Base-by-base conservation (phyloP, 1,284 basidiomycete species). In the Pseudozyma pruni region DNA sequence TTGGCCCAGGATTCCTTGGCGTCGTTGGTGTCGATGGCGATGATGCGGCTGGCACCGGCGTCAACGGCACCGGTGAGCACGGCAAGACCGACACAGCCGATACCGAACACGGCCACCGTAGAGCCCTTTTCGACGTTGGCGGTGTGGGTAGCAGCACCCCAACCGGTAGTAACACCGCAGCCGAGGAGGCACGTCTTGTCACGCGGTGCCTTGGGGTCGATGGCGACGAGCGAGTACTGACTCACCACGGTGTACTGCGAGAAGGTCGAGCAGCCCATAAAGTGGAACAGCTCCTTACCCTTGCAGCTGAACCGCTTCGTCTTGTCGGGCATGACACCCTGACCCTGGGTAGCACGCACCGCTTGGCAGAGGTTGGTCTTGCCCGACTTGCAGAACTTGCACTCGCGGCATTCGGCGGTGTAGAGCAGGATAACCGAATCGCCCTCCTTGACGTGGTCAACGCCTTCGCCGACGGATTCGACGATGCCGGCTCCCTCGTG, bases 231-330 rank as follows among this genome's bases (percentile, higher is more conserved):
- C 31, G 94, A 98, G 66, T 94, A 94, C 79, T 99, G 93, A 46
- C 93, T 92, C 5, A 98, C 94, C 55, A 98, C 96, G 11, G 96
- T 98, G 86, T 98, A 99, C 84, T 98, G 94, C 22, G 93, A 94
- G 86, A 99, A 98, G 5, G 95, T 96, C 41, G 94, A 97, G 20
- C 91, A 93, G 43, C 95, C 95, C 96, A 98, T 99, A 78, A 98
- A 99, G 84, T 98, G 94, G 83, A 89, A 87, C 72, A 99, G 87
- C 49, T 90, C 87, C 84, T 96, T 86, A 44, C 94, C 95, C 72
- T 91, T 91, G 85, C 90, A 89, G 55, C 88, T 90, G 89, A 99
- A 99, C 49, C 95, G 91, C 61, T 86, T 87, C n/a, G 90, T 90
- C 56, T 88, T 89, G 83, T 98, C 94, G 20, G 96, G 93, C 94